Base-by-base conservation (phyloP, 139 green algal genomes). In the Auxenochlorella pyrenoidosa region DNA sequence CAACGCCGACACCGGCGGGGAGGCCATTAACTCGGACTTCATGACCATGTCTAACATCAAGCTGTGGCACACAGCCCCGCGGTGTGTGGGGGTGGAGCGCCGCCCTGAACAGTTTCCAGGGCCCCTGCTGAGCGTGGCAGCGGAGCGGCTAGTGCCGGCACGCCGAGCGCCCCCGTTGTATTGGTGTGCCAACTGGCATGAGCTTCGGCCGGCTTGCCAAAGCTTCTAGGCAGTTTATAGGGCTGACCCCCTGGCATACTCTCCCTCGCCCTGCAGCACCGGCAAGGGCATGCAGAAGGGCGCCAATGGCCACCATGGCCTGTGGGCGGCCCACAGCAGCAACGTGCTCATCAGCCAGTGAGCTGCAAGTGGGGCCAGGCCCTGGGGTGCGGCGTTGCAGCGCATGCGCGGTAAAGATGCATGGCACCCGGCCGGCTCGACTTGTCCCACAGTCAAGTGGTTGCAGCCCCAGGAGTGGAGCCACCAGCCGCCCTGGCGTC, bases 321-420 rank as follows among this genome's bases (percentile, higher is more conserved):
- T 75, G 79, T 84, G 79, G 79, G 63, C 36, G 15, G 58, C 58
- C 6, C 36, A 76, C 70, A 76, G 70, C 70, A 76, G 70, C 70
- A 76, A 76, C 36, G 70, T 76, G 34, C 34, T 76, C 34, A 32
- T 76, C 70, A 47, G 3, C 13, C 70, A 47, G 70, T 44, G 70
- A 76, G 70, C 19, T n/a, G 63, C 63, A 18, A 2, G 63, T 3
- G 4, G 22, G 54, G 54, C 54, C 54, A 4, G 12, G 54, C 24
- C 24, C 10, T 43, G 4, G 15, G 68, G 4, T 44, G n/a, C 30
- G n/a, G 5, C 10, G 34, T 41, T 63, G 10, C 54, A 63, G 54
- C 15, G 22, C 15, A 63, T 28, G 15, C 10, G 10, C 4, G n/a
- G n/a, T 5, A 75, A n/a, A n/a, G 16, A 41, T 26, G 68, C 24